A percentile compares a stretch with the other conserved stretches of the same genome.
These are phyloP conservation scores for Effrenium voratum DNA, from an alignment of 73 alveolate genomes.

Conservation along the genomic window DNA sequence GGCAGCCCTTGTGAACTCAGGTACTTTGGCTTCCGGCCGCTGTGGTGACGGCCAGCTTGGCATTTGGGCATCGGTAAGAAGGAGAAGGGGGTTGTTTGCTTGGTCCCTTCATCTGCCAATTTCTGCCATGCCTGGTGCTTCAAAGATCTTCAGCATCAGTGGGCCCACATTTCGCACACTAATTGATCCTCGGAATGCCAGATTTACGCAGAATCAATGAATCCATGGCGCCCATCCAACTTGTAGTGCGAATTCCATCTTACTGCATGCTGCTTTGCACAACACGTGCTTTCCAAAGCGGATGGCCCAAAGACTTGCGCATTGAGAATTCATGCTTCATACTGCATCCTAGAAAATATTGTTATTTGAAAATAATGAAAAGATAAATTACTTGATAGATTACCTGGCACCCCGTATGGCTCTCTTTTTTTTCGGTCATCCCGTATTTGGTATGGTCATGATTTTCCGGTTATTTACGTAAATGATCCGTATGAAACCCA, in stretches of 20 bases:
- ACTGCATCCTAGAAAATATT: too few relatives aligned
- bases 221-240: too few relatives aligned
- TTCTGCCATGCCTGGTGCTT: background rate
- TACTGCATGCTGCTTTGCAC: too few relatives aligned
- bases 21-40: constrained; percentile 60
- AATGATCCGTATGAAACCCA: background rate
- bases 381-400: background rate
- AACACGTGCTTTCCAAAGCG: too few relatives aligned
- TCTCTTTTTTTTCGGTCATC: too few relatives aligned
- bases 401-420: background rate
- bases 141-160: background rate
- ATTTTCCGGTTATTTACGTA: background rate
- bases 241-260: too few relatives aligned
- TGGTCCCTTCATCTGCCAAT: background rate
- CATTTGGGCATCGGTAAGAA: background rate
- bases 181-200: background rate
- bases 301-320: too few relatives aligned
- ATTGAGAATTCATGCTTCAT: too few relatives aligned
- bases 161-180: background rate
- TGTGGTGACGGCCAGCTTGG: constrained; percentile 3
- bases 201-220: background rate
- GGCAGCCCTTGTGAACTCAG: background rate
- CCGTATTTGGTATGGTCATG: background rate
- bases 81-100: too few relatives aligned
- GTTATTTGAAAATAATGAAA: background rate